Evolutionary conservation across 768 basidiomycete genomes (phyloP), one percentile per base, ranked within the genome.

Genomic region (Rickenella mellea): DNA sequence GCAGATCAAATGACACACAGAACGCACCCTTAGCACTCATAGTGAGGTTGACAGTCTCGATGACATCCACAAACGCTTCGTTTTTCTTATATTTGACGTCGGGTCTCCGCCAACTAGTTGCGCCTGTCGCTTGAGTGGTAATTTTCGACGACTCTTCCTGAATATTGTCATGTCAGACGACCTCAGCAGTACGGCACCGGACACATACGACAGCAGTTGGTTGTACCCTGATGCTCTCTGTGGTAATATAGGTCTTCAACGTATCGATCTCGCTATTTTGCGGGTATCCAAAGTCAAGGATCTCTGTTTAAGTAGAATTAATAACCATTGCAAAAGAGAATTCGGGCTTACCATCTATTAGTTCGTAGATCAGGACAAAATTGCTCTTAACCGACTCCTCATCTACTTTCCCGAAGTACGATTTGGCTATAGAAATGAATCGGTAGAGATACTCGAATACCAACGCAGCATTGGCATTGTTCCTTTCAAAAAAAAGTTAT

Each of bases 71-170:
- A 51, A 98, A 99, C 0, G 96, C 96, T 56, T 99, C 96, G 51
- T 99, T 99, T 74, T 98, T 99, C 70, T 96, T 86, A 64, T 99
- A 98, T 61, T 93, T 94, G 55, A 98, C 93, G 56, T 97, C 96
- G 12, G 78, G 83, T 44, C 93, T 71, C 30, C 96, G 69, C 96
- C 96, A 99, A 59, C 84, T 94, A 25, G 87, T 97, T 22, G 88
- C 83, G 1, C 96, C 96, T 0, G 96, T 99, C 7, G 96, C 94
- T 68, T 99, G 96, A 8, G 78, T 80, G 0, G 96, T 98, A 48
- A 99, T 98, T 61, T 92, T 96, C 11, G 90, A 87, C 15, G 92
- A 94, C 52, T 97, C 93, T 62, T 98, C 96, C 90, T 94, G 53
- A 10, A 32, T 50, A 25, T 20, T 21, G 2, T 10, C 10, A 38